phyloP scores from a whole-genome alignment of 2,329 filamentous ascomycete species.

The Clonostachys rosea region DNA sequence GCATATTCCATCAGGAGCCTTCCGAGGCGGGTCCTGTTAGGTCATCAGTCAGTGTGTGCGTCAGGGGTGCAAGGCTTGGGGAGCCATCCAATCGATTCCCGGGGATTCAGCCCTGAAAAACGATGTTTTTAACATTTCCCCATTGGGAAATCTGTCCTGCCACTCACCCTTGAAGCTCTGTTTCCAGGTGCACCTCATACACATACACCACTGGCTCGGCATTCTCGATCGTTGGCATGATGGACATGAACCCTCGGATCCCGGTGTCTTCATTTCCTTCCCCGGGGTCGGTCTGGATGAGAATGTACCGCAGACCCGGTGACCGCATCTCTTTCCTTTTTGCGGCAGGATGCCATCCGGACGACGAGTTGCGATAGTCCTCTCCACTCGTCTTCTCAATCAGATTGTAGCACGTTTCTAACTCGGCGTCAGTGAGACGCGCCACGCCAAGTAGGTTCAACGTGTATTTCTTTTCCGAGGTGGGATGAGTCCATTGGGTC shows the following conservation, averaged over 20 bases:
- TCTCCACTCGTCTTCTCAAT: constrained; percentile 58
- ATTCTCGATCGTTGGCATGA: constrained; percentile 69
- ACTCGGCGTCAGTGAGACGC: constrained; percentile 33
- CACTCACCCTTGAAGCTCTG: constrained; percentile 47
- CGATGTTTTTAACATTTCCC: neutral
- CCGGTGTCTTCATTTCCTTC: neutral
- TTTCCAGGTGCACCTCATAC: constrained; percentile 70
- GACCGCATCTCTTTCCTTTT: constrained; percentile 68
- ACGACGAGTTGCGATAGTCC: constrained; percentile 58
- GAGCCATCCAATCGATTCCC: no score
- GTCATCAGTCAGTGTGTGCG: constrained; percentile 1
- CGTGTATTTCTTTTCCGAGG: constrained; percentile 29
- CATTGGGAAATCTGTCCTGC: neutral
- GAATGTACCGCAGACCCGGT: constrained; percentile 61
- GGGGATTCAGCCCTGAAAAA: neutral
- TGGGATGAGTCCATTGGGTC: constrained; percentile 46
- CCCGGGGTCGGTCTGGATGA: constrained; percentile 38
- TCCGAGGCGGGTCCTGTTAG: constrained; percentile 56
- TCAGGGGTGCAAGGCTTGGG: no score
- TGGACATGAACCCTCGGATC: constrained; percentile 55
- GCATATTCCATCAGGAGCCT: constrained; percentile 52
- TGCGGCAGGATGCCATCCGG: constrained; percentile 56
- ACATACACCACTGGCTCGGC: constrained; percentile 66
- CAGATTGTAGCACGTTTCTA: constrained; percentile 48
- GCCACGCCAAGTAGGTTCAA: constrained; percentile 35